Evolutionary conservation across 352 stramenopile genomes (phyloP).

Genomic region (Globisporangium cystogenes): DNA sequence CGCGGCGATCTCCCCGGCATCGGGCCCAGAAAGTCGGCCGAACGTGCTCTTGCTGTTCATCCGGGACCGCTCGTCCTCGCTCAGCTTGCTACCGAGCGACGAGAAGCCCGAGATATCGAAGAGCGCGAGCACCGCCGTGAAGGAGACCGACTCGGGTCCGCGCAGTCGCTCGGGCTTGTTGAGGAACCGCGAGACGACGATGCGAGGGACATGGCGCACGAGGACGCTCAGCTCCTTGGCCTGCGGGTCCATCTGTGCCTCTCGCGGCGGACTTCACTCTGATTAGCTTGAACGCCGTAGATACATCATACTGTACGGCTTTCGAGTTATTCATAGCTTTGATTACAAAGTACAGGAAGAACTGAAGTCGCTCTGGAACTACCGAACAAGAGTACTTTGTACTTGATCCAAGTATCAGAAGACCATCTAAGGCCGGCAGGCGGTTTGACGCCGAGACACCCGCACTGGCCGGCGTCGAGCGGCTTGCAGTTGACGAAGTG

Average conservation of each 20-base stretch:
- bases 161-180: slow-evolving; percentile 36
- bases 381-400: too few species aligned
- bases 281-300: too few species aligned
- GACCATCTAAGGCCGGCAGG: too few species aligned
- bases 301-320: too few species aligned
- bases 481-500: too few species aligned
- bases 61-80: slow-evolving; percentile 45
- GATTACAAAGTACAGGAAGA: too few species aligned
- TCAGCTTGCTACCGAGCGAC: slow-evolving; percentile 68
- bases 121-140: slow-evolving; percentile 62
- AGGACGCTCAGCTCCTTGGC: slow-evolving; percentile 60
- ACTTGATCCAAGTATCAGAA: too few species aligned
- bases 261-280: too few species aligned
- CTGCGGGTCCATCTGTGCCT: slow-evolving; percentile 21
- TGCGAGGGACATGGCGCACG: slow-evolving; percentile 63
- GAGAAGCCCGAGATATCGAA: slow-evolving; percentile 89
- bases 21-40: neutral
- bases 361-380: too few species aligned
- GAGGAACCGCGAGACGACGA: slow-evolving; percentile 61
- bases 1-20: neutral
- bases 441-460: too few species aligned
- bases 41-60: slow-evolving; percentile 18
- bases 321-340: too few species aligned
- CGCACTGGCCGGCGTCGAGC: too few species aligned
- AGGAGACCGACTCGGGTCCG: slow-evolving; percentile 38